Evolutionary conservation across 2,329 filamentous ascomycete species (phyloP).

Genomic region (Colletotrichum viniferum): DNA sequence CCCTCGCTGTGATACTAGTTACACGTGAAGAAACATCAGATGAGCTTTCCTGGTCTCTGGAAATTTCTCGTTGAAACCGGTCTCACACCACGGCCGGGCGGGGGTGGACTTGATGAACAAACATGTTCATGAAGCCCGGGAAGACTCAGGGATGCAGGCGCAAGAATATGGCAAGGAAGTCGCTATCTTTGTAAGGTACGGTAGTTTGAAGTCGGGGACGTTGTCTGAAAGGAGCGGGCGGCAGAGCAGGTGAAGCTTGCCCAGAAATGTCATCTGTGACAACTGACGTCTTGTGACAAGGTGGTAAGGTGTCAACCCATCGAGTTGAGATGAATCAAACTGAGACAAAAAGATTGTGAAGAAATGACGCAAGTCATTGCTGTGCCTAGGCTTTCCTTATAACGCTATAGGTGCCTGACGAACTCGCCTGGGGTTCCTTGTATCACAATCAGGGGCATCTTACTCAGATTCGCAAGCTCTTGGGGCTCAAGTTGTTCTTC

Average conservation of each 20-base stretch:
- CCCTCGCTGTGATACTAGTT: conserved; percentile 15
- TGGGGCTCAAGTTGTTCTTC: background rate
- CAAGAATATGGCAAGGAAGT: background rate
- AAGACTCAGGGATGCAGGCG: background rate
- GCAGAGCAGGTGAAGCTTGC: background rate
- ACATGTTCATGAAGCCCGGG: conserved; percentile 2
- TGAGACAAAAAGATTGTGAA: background rate
- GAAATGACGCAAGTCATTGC: background rate
- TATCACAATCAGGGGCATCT: background rate
- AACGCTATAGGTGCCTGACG: background rate
- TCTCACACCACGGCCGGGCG: background rate
- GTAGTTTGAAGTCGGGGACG: background rate
- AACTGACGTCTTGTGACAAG: conserved; percentile 18
- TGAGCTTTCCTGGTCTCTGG: conserved; percentile 1
- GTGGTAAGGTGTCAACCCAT: background rate
- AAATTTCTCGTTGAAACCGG: conserved; percentile 9
- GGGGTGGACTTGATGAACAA: conserved; percentile 5
- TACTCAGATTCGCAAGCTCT: background rate
- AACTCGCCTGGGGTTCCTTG: background rate
- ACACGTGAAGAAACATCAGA: conserved; percentile 10
- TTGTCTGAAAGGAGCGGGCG: background rate
- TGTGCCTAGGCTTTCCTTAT: background rate
- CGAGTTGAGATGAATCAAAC: conserved; percentile 13
- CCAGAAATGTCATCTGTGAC: conserved; percentile 8
- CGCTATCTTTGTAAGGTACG: background rate